These are phyloP conservation scores for Symbiodinium natans DNA, from an alignment of 73 alveolate species.

Conservation along the genomic window DNA sequence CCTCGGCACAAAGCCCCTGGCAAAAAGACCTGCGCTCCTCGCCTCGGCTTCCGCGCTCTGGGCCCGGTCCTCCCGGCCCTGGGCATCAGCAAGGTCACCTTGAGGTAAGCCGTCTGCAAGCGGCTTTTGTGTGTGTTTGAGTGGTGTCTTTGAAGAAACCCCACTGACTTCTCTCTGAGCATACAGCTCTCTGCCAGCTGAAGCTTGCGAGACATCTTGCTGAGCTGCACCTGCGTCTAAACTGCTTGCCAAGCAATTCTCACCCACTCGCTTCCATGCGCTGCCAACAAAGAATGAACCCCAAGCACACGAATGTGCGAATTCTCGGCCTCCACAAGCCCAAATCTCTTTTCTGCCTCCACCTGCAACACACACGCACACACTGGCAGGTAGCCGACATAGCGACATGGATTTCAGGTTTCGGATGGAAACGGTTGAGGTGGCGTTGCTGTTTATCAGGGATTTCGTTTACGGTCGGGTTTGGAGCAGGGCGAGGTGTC, in stretches of 20 bases:
- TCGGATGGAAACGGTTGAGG: too few relatives aligned
- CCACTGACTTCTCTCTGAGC: background rate
- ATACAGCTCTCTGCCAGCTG: conserved; percentile 18
- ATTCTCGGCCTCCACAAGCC: conserved; percentile 22
- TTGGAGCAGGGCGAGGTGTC: too few relatives aligned
- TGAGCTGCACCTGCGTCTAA: conserved; percentile 28
- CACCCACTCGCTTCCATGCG: background rate
- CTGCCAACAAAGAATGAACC: too few relatives aligned
- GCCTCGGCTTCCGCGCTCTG: background rate
- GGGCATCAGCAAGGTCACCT: background rate
- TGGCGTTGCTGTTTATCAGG: too few relatives aligned
- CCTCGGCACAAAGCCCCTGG: too few relatives aligned
- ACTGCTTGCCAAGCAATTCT: background rate
- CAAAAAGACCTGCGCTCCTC: too few relatives aligned
- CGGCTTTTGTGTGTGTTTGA: too few relatives aligned
- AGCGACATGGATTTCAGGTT: background rate
- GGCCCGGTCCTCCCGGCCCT: background rate
- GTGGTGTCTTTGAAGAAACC: too few relatives aligned
- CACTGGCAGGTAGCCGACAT: too few relatives aligned
- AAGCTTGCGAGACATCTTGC: conserved; percentile 67
- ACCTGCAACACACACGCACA: conserved; percentile 6
- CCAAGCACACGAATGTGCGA: too few relatives aligned
- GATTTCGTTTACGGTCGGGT: too few relatives aligned
- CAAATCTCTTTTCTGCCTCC: conserved; percentile 41
- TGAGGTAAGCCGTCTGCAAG: background rate